Conservation (phyloP, 305 asterid genomes). For the Rubia tinctorum region DNA sequence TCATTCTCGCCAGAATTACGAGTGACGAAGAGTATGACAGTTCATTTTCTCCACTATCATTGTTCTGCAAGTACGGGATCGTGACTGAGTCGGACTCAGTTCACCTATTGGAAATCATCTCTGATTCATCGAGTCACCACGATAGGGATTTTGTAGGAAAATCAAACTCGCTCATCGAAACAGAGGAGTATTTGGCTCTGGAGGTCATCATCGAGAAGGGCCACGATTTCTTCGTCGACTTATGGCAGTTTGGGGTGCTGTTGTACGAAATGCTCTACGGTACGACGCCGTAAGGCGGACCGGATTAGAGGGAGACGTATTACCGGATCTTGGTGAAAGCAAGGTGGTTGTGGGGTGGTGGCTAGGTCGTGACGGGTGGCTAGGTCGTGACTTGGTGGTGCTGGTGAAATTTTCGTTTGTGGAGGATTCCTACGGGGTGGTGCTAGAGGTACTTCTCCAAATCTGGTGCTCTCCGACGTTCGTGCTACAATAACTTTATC, state of each 20-base stretch:
- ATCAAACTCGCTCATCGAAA: conserved; percentile 89
- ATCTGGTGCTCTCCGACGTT: too few species aligned
- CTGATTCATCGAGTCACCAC: conserved; percentile 31
- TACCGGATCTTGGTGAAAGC: conserved; percentile 34
- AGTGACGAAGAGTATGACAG: not conserved
- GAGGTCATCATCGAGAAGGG: conserved; percentile 82
- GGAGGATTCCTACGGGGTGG: too few species aligned
- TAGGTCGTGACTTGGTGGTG: too few species aligned
- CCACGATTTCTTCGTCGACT: conserved; percentile 87
- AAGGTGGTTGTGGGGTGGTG: too few species aligned
- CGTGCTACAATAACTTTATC: too few species aligned
- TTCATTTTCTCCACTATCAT: conserved; percentile 21
- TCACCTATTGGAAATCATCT: conserved; percentile 28
- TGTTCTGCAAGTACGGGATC: conserved; percentile 42
- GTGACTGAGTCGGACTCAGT: conserved; percentile 42
- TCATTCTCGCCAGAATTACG: conserved; percentile 13
- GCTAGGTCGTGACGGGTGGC: too few species aligned
- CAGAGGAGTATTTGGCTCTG: conserved; percentile 92
- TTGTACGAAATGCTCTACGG: too few species aligned
- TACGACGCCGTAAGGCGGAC: conserved; percentile 79
- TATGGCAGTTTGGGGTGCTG: conserved; percentile 90
- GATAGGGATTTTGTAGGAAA: conserved; percentile 45
- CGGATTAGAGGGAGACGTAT: conserved; percentile 67
- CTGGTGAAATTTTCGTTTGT: too few species aligned
- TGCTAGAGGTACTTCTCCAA: too few species aligned